phyloP scores from a whole-genome alignment of 2,329 filamentous ascomycete species.

The Aureobasidium vineae region DNA sequence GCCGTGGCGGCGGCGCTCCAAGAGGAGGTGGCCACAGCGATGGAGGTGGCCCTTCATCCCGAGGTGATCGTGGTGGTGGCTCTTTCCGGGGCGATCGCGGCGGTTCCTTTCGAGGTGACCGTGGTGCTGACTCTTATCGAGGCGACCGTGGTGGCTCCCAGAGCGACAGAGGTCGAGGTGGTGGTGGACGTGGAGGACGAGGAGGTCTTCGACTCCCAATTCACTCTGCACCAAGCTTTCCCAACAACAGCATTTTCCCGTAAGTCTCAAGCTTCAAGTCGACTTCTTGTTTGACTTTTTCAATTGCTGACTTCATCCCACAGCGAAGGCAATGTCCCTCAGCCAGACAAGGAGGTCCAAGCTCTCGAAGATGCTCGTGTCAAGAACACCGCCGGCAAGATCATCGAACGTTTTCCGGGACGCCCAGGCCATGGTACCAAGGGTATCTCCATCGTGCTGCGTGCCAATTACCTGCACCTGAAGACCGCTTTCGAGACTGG shows the following conservation, averaged over 20 bases:
- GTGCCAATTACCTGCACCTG: conserved; percentile 46
- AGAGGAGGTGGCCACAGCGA: conserved; percentile 25
- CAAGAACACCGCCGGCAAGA: conserved; percentile 32
- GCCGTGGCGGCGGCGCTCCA: conserved; percentile 23
- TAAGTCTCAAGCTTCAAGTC: conserved; percentile 27
- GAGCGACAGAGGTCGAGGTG: conserved; percentile 35
- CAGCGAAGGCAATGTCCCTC: conserved; percentile 28
- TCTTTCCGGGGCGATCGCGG: conserved; percentile 31
- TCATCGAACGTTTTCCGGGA: conserved; percentile 38
- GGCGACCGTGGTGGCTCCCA: conserved; percentile 31
- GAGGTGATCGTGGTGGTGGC: conserved; percentile 26
- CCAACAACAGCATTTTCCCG: conserved; percentile 31
- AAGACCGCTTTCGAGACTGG: conserved; percentile 39
- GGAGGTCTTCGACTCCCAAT: conserved; percentile 3
- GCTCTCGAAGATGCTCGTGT: conserved; percentile 32
- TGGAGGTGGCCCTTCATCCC: conserved; percentile 30
- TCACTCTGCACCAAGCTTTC: neutral
- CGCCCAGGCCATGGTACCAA: conserved; percentile 41
- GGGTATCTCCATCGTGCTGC: conserved; percentile 42
- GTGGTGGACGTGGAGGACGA: conserved; percentile 30
- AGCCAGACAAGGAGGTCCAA: conserved; percentile 33
- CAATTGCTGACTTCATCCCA: neutral
- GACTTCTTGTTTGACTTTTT: neutral
- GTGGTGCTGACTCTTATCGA: conserved; percentile 31
- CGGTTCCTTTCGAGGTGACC: conserved; percentile 29